These are phyloP conservation scores for Magnaporthiopsis rhizophila DNA, from an alignment of 2,329 filamentous ascomycete genomes.

Conservation along the genomic window DNA sequence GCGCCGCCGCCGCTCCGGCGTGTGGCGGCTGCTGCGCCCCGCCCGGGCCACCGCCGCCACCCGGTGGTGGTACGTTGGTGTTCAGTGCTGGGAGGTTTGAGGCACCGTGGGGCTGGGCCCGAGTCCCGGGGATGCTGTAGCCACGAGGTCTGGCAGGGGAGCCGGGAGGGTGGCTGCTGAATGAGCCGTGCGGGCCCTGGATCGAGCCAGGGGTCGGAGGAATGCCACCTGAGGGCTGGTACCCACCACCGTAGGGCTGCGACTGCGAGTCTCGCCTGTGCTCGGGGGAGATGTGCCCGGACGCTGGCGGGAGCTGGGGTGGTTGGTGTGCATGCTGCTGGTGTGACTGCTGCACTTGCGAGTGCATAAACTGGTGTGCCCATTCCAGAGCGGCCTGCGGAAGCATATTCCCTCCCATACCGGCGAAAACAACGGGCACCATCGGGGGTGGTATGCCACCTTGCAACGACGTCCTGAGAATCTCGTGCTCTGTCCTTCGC, in stretches of 20 bases:
- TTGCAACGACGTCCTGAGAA: constrained; percentile 59
- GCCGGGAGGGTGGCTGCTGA: constrained; percentile 32
- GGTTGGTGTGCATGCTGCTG: constrained; percentile 36
- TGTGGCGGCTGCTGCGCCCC: constrained; percentile 33
- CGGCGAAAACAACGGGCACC: constrained; percentile 67
- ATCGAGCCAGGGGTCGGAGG: constrained; percentile 35
- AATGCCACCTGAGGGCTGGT: constrained; percentile 30
- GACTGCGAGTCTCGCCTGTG: constrained; percentile 44
- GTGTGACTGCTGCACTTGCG: constrained; percentile 42
- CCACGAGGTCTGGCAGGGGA: constrained; percentile 43
- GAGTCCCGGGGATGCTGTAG: constrained; percentile 35
- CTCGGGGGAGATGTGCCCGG: constrained; percentile 42
- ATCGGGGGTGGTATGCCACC: constrained; percentile 67
- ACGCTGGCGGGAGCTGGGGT: constrained; percentile 38
- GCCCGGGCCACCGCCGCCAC: constrained; percentile 24
- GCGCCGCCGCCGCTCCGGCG: neutral
- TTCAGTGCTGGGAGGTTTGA: constrained; percentile 36
- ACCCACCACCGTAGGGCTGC: constrained; percentile 32
- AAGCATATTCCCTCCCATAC: constrained; percentile 56
- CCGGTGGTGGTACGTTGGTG: constrained; percentile 30
- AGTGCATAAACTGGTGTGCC: constrained; percentile 57
- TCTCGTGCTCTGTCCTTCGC: constrained; percentile 63
- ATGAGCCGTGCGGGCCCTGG: constrained; percentile 30
- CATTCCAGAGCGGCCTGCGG: constrained; percentile 57
- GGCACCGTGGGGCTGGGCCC: constrained; percentile 27